Conservation (phyloP, 2,329 filamentous ascomycete species). For the Pseudonectria buxi region DNA sequence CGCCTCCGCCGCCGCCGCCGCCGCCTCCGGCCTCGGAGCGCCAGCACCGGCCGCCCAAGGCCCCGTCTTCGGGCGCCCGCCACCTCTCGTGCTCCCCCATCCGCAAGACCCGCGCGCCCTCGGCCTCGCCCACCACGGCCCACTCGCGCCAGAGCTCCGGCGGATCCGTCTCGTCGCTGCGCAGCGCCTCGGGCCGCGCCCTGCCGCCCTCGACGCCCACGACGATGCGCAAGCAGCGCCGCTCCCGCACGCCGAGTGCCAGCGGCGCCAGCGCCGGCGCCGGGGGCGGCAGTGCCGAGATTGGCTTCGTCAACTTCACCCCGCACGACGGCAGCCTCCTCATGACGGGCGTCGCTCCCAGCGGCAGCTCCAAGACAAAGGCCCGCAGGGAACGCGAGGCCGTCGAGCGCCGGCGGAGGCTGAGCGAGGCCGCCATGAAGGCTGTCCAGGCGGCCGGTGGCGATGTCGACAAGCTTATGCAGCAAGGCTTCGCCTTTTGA, state of each 20-base stretch:
- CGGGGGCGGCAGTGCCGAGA: conserved; percentile 24
- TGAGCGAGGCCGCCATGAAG: conserved; percentile 62
- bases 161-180: conserved; percentile 28
- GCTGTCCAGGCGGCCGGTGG: conserved; percentile 66
- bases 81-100: conserved; percentile 36
- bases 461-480: conserved; percentile 48
- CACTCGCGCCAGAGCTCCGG: conserved; percentile 35
- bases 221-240: conserved; percentile 33
- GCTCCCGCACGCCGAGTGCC: conserved; percentile 30
- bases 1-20: conserved; percentile 25
- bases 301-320: conserved; percentile 85
- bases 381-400: conserved; percentile 86
- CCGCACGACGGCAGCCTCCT: conserved; percentile 71
- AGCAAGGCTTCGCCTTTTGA: conserved; percentile 42
- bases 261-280: conserved; percentile 19
- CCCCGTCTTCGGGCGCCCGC: conserved; percentile 48
- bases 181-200: conserved; percentile 30
- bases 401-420: conserved; percentile 61
- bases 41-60: conserved; percentile 41
- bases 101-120: conserved; percentile 37
- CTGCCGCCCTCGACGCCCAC: conserved; percentile 34
- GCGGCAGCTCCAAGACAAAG: conserved; percentile 88
- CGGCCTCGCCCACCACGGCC: conserved; percentile 34
- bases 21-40: conserved; percentile 26
- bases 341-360: conserved; percentile 84